phyloP scores from a whole-genome alignment of 148 eudicot species.

The Simmondsia chinensis region DNA sequence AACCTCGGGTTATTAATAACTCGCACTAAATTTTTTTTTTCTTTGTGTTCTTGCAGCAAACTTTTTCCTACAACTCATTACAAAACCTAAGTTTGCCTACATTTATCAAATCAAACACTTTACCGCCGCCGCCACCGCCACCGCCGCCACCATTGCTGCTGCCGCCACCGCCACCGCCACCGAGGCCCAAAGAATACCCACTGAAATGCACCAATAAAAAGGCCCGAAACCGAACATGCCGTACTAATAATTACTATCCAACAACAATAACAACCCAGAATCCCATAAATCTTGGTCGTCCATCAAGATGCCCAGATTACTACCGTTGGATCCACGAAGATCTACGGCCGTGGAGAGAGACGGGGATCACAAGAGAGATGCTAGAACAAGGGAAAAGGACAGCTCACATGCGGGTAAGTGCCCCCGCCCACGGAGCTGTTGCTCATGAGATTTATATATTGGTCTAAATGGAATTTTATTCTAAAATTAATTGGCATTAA shows the following conservation, averaged over 20 bases:
- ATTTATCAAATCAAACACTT: background rate
- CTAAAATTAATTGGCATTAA: too few relatives aligned
- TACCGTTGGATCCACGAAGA: constrained; percentile 93
- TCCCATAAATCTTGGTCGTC: constrained; percentile 10
- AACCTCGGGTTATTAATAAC: too few relatives aligned
- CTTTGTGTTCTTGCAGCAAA: constrained; percentile 4
- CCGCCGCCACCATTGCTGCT: background rate
- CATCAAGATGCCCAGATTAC: constrained; percentile 56
- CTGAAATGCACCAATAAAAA: constrained; percentile 30
- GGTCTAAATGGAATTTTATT: too few relatives aligned
- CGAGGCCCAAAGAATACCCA: constrained; percentile 11
- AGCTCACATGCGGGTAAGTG: constrained; percentile 57
- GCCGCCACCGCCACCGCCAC: background rate
- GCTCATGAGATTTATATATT: too few relatives aligned
- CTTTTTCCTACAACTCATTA: background rate
- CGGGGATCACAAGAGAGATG: constrained; percentile 58
- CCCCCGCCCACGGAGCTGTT: too few relatives aligned
- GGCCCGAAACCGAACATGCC: constrained; percentile 33
- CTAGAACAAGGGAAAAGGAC: constrained; percentile 40
- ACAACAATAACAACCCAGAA: constrained; percentile 8
- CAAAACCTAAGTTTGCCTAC: background rate
- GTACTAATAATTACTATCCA: constrained; percentile 22
- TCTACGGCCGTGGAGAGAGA: constrained; percentile 53
- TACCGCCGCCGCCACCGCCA: constrained; percentile 8
- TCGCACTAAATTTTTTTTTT: too few relatives aligned